phyloP scores from a whole-genome alignment of 2,329 filamentous ascomycete species.

The Thelonectria blattea region DNA sequence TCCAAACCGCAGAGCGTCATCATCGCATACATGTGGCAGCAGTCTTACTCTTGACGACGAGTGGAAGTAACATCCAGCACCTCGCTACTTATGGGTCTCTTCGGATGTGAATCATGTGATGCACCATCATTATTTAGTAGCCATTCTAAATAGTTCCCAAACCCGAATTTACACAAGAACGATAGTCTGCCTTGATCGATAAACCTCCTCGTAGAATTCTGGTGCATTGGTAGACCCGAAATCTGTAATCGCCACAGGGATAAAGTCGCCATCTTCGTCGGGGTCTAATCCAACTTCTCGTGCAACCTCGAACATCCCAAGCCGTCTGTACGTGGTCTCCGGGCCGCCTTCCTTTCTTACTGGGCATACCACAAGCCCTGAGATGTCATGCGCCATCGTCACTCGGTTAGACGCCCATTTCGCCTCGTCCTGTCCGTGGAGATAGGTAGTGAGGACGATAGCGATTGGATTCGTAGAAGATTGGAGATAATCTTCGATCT shows the following conservation, averaged over 20 bases:
- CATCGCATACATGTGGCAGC: constrained; percentile 16
- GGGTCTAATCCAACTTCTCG: not conserved
- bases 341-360: no score
- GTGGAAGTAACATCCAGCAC: constrained; percentile 15
- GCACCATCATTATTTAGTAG: no score
- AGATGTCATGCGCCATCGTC: not conserved
- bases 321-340: not conserved
- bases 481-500: not conserved
- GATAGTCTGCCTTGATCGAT: not conserved
- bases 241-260: not conserved
- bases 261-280: not conserved
- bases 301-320: not conserved
- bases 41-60: constrained; percentile 17
- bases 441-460: not conserved
- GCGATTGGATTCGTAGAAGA: not conserved
- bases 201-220: not conserved
- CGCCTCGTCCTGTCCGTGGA: not conserved
- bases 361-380: not conserved
- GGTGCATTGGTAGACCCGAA: not conserved
- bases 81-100: not conserved
- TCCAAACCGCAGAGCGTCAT: constrained; percentile 42
- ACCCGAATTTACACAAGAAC: not conserved
- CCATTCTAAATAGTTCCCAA: not conserved
- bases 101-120: no score
- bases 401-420: not conserved